Base-by-base conservation (phyloP, 2,329 filamentous ascomycete species). In the Sclerotinia borealis region DNA sequence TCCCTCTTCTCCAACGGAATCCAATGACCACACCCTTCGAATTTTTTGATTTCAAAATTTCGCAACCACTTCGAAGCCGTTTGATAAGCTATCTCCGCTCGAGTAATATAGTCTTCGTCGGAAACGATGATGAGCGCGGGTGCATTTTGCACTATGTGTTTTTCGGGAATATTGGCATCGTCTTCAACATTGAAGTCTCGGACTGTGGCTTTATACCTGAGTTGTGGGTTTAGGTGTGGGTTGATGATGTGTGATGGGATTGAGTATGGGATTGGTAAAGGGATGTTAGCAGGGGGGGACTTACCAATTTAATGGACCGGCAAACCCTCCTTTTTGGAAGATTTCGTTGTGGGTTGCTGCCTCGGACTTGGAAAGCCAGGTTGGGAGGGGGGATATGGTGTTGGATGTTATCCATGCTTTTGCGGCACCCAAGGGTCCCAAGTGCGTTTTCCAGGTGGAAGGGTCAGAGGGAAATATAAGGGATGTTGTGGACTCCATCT, bases 11-110 rank as follows among this genome's bases (percentile, higher is more conserved):
- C 61, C 48, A 67, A 61, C 58, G 45, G 61, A 37, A 67, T 49
- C 65, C 66, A 67, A 65, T 67, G 66, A 43, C 66, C 66, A 61
- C 60, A 66, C 49, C 43, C 52, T 50, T 56, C 59, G 63, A 61
- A 61, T 47, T 56, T 62, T 60, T 50, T 65, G 31, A 66, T 63
- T 50, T 43, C 49, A 50, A 36, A 61, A 17, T 43, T 29, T 6
- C 36, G 34, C 11, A 55, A 22, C 11, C 10, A 27, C 7, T 27
- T 29, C 7, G n/a, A 17, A 27, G n/a, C 3, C 11, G 13, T 41
- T 13, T 59, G 48, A 63, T 59, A 55, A 48, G 59, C 55, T 27
- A 50, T 60, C 60, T 66, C 59, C 63, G 62, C 59, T 61, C 51
- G n/a, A 54, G 61, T 56, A 67, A 63, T 56, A 61, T 52, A 52